Evolutionary conservation across 768 basidiomycete genomes (phyloP), one percentile per base, ranked within the genome.

Genomic region (Dendrothele bispora): DNA sequence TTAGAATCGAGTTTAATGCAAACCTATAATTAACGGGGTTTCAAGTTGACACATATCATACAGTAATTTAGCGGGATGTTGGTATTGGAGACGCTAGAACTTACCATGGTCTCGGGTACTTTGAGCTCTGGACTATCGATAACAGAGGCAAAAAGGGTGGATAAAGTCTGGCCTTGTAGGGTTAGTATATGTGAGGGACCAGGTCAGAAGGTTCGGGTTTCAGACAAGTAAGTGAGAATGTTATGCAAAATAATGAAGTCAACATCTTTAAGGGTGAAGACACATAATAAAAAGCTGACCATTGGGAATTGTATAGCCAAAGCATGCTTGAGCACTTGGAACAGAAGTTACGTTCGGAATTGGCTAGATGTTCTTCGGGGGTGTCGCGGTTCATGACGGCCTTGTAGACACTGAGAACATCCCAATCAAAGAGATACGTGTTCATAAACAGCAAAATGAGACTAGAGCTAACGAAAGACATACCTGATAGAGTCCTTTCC

Each of bases 111-210:
- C 11, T 75, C 66, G 2, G 83, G 80, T 0, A 56, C 50, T 28
- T 75, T 72, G 12, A 86, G 71, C n/a, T 76, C 70, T 2, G 82
- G 83, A 4, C 71, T 72, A 46, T 86, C 84, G 41, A 85, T 83
- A 0, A 74, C 83, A 24, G 82, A 82, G 7, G 84, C 84, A 51
- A 85, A n/a, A 86, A 3, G 84, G 84, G 46, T 86, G 84, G 27
- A 86, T 66, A 0, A 79, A 56, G 22, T 84, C 79, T 0, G 83
- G 82, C 83, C 83, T n/a, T 85, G 36, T 7, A 18, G 3, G 12
- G 18, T 18, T 2, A 8, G 3, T 21, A 25, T 38, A 5, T 41
- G 12, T 54, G n/a, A n/a, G n/a, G n/a, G n/a, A 10, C 30, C 10
- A 32, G n/a, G n/a, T 32, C 10, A 32, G 30, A 10, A 10, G 30